Percentiles rank a stretch among this genome's conserved stretches.
Conservation (phyloP, 2,329 filamentous ascomycete genomes). For the Metarhizium guizhouense region DNA sequence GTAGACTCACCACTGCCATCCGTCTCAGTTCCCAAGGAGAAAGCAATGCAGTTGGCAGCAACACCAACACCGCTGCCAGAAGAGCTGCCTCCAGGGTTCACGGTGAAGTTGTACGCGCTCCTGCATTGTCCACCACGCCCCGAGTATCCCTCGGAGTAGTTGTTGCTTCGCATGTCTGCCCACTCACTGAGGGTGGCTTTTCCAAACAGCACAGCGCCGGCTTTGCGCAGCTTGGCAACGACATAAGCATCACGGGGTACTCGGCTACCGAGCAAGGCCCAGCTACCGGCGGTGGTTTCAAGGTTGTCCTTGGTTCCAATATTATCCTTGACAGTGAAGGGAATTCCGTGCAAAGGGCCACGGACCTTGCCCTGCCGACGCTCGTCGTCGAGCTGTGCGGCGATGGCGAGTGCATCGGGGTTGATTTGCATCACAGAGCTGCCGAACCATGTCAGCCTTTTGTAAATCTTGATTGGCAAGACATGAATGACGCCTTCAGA, state of each 20-base stretch:
- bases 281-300: conserved; percentile 66
- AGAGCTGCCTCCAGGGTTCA: conserved; percentile 60
- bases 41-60: conserved; percentile 51
- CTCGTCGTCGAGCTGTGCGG: conserved; percentile 50
- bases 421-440: conserved; percentile 58
- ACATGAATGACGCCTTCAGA: too few relatives aligned
- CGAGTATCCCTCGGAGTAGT: conserved; percentile 61
- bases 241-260: conserved; percentile 62
- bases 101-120: conserved; percentile 59
- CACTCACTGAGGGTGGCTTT: conserved; percentile 66
- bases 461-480: too few relatives aligned
- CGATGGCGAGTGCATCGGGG: conserved; percentile 56
- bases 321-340: conserved; percentile 68
- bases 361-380: conserved; percentile 44
- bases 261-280: conserved; percentile 54
- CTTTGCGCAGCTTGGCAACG: conserved; percentile 49
- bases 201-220: conserved; percentile 61
- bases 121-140: conserved; percentile 54
- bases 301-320: conserved; percentile 60
- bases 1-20: conserved; percentile 48
- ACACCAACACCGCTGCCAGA: conserved; percentile 59
- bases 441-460: background rate
- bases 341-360: conserved; percentile 66
- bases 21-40: conserved; percentile 65
- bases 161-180: conserved; percentile 61